A percentile compares a stretch with the other conserved stretches of the same genome.
Evolutionary conservation across 2,329 filamentous ascomycete genomes (phyloP).

Genomic region (Cercospora sesami): DNA sequence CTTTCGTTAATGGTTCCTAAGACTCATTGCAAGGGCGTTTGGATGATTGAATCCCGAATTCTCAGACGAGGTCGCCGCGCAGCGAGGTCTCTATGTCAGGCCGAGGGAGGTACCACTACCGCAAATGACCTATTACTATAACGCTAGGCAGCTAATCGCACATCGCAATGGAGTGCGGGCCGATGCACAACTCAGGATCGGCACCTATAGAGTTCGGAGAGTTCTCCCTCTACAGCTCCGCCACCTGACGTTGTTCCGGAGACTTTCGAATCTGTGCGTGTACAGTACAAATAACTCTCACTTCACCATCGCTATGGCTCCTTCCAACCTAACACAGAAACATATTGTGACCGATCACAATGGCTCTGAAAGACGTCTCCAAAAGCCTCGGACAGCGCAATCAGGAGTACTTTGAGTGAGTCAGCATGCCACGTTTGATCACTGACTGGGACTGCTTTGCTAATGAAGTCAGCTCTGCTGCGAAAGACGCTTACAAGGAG

Average conservation of each 20-base stretch:
- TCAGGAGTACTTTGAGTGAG: background rate
- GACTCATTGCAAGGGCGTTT: no score
- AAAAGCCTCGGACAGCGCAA: background rate
- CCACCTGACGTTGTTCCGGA: background rate
- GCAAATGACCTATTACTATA: background rate
- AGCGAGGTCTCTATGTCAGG: no score
- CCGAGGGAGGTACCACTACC: background rate
- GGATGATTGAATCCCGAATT: no score
- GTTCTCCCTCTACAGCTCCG: background rate
- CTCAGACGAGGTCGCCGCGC: no score
- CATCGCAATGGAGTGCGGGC: background rate
- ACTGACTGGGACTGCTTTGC: background rate
- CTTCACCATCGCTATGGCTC: background rate
- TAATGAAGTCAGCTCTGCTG: background rate
- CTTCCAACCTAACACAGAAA: background rate
- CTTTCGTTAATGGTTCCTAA: no score
- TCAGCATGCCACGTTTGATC: background rate
- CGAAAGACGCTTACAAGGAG: background rate
- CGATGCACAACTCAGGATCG: background rate
- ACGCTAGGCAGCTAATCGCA: background rate
- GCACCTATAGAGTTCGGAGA: background rate
- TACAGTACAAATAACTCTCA: background rate
- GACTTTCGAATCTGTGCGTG: background rate
- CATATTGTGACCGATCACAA: background rate
- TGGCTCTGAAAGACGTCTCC: background rate